phyloP scores from a whole-genome alignment of 208 protist genomes.

The Borovskyia barvae region DNA sequence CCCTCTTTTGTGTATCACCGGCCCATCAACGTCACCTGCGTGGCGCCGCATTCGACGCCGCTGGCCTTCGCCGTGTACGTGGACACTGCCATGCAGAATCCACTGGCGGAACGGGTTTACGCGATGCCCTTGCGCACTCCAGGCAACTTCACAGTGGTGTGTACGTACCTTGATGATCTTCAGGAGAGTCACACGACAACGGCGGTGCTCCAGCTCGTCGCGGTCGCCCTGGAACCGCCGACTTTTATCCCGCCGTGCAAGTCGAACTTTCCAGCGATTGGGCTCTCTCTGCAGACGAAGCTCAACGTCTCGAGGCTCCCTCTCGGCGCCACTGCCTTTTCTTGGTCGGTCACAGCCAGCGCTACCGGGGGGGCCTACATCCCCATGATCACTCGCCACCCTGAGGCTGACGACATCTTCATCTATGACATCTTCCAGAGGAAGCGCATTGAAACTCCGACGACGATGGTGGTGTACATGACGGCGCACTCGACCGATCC shows the following conservation, averaged over 20 bases:
- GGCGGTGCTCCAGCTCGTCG: constrained; percentile 18
- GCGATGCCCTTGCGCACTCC: constrained; percentile 14
- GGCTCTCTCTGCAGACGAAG: constrained; percentile 25
- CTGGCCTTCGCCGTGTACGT: constrained; percentile 17
- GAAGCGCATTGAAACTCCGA: background rate
- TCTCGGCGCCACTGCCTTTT: constrained; percentile 13
- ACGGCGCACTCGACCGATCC: constrained; percentile 34
- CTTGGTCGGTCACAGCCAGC: constrained; percentile 18
- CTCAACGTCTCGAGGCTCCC: constrained; percentile 24
- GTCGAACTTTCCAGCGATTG: constrained; percentile 29
- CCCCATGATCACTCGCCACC: constrained; percentile 7
- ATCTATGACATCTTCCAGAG: constrained; percentile 20
- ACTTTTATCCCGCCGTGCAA: constrained; percentile 39
- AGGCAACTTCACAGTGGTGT: constrained; percentile 44
- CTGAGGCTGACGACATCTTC: constrained; percentile 11
- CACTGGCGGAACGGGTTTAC: constrained; percentile 19
- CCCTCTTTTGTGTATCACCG: constrained; percentile 16
- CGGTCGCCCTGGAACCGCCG: constrained; percentile 32
- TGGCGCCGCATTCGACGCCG: constrained; percentile 19
- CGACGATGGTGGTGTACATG: constrained; percentile 17
- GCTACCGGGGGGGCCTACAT: constrained; percentile 9
- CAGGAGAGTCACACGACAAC: constrained; percentile 15
- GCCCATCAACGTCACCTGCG: constrained; percentile 42
- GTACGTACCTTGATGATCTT: constrained; percentile 52
- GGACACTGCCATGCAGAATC: constrained; percentile 3